A percentile compares a stretch with the other conserved stretches of the same genome.
phyloP scores from a whole-genome alignment of 2,329 filamentous ascomycete genomes.

The Alternaria longipes region DNA sequence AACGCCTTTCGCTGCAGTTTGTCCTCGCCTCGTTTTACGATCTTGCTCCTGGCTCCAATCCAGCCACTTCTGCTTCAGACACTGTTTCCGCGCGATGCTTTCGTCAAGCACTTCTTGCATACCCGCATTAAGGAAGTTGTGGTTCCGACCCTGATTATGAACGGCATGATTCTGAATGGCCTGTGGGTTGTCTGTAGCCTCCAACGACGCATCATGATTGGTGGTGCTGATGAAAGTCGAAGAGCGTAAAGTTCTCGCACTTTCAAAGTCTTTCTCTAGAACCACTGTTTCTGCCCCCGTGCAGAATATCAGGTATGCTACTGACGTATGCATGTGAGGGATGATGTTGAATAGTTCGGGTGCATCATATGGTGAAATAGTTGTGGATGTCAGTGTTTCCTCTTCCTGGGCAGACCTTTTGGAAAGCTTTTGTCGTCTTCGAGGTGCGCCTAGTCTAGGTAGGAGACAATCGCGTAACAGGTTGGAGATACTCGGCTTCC shows the following conservation, averaged over 20 bases:
- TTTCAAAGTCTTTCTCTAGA: constrained; percentile 65
- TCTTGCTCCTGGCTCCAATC: constrained; percentile 21
- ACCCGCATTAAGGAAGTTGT: constrained; percentile 21
- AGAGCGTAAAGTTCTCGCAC: constrained; percentile 57
- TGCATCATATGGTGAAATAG: constrained; percentile 17
- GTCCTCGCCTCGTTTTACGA: constrained; percentile 1
- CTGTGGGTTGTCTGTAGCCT: constrained; percentile 6
- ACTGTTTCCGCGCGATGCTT: constrained; percentile 45
- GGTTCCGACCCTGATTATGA: constrained; percentile 17
- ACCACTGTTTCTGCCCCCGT: constrained; percentile 59
- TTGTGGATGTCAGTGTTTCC: neutral
- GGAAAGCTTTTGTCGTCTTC: neutral
- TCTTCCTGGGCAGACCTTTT: neutral
- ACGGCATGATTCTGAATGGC: constrained; percentile 13
- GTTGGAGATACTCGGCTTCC: constrained; percentile 63
- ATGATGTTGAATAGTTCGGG: constrained; percentile 46
- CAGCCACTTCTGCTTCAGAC: constrained; percentile 41
- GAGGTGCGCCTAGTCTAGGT: constrained; percentile 18
- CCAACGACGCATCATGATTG: constrained; percentile 60
- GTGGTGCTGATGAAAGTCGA: constrained; percentile 64
- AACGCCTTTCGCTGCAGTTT: constrained; percentile 24
- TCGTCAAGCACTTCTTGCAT: constrained; percentile 46
- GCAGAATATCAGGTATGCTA: constrained; percentile 67
- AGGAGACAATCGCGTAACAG: constrained; percentile 58
- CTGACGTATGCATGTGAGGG: constrained; percentile 57